Base-by-base conservation (phyloP, 768 basidiomycete genomes). In the Obba rivulosa region DNA sequence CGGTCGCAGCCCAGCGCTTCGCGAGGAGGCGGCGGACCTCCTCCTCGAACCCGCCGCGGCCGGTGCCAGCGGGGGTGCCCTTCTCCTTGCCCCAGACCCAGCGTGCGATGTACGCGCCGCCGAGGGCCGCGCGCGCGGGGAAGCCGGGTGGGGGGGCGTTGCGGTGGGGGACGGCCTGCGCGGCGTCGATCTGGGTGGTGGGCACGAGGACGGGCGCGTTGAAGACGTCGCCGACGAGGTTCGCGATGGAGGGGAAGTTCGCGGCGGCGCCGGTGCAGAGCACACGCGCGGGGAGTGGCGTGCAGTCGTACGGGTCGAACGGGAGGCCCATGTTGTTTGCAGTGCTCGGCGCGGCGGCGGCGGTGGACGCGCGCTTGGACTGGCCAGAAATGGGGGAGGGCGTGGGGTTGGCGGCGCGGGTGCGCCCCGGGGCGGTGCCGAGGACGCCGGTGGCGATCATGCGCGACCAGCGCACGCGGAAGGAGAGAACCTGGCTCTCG, bases 61-160 rank as follows among this genome's bases (percentile, higher is more conserved):
- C 69, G 41, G 60, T 59, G 3, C 70, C 73, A 23, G 66, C 56
- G 1, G 60, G 57, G 9, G 65, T 64, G 47, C 59, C 66, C 22
- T 70, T 68, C 47, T 87, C 83, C 54, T 80, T 76, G 35, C 85
- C 81, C 88, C 87, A 92, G 37, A 87, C 83, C 89, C 90, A 92
- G 8, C 90, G 75, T 23, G 88, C 90, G 36, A 87, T 68, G 59
- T 88, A 92, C 1, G 89, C 86, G 0, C 79, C 77, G 0, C 89
- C 89, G 3, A 92, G 68, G 0, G 85, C 74, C 1, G 80, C 84
- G 11, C 88, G 77, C 13, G 79, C 78, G 0, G 86, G 82, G 64
- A 78, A 87, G 13, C 86, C 84, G 20, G 61, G 56, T 0, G 81
- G 83, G 8, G 87, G 88, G 0, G 86, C 80, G 55, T 88, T 88